These are phyloP conservation scores for Strombidium stylifer DNA, from an alignment of 73 alveolate species.

Conservation along the genomic window DNA sequence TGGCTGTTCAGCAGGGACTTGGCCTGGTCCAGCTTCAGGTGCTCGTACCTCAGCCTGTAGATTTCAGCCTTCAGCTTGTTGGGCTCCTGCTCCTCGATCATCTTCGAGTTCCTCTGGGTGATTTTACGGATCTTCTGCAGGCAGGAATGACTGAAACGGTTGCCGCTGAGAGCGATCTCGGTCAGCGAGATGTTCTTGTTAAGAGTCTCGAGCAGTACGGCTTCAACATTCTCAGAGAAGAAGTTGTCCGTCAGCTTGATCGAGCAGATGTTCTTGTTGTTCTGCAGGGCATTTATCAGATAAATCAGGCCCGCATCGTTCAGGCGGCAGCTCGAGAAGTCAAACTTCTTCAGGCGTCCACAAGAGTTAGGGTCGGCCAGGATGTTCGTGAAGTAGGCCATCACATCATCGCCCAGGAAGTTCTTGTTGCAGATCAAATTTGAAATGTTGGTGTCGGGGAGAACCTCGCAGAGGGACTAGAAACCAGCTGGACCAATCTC, in stretches of 20 bases:
- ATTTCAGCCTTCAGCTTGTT: conserved; percentile 88
- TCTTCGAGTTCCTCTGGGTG: conserved; percentile 69
- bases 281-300: conserved; percentile 77
- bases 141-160: conserved; percentile 93
- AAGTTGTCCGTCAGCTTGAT: conserved; percentile 92
- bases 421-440: conserved; percentile 80
- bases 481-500: conserved; percentile 92
- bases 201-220: conserved; percentile 83
- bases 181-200: conserved; percentile 85
- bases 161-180: conserved; percentile 86
- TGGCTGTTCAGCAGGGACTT: conserved; percentile 73
- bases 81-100: conserved; percentile 89
- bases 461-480: conserved; percentile 85
- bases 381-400: conserved; percentile 83
- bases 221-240: conserved; percentile 94
- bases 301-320: conserved; percentile 87
- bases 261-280: conserved; percentile 73
- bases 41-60: conserved; percentile 90
- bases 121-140: conserved; percentile 82
- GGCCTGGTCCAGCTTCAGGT: conserved; percentile 86
- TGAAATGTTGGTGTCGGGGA: conserved; percentile 73
- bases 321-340: conserved; percentile 87
- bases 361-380: conserved; percentile 59
- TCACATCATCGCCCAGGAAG: conserved; percentile 94
- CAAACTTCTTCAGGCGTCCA: conserved; percentile 65